Evolutionary conservation across 768 basidiomycete species (phyloP).

Genomic region (Flagelloscypha sp.): DNA sequence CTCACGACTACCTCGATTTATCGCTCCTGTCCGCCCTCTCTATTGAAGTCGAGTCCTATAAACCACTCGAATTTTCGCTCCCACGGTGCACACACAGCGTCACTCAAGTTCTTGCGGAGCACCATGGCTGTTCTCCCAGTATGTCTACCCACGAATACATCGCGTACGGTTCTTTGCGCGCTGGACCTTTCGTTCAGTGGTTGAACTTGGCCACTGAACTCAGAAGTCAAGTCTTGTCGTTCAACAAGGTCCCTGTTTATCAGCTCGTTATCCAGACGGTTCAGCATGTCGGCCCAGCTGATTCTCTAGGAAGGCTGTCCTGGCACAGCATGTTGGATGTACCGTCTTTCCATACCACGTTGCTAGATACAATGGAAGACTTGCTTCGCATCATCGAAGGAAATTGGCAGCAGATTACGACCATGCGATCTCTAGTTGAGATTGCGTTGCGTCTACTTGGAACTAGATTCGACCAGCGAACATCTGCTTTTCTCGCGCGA

Average conservation of each 20-base stretch:
- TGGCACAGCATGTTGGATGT: slow-evolving; percentile 34
- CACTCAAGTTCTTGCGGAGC: neutral
- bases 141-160: slow-evolving; percentile 30
- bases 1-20: too few relatives aligned
- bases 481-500: neutral
- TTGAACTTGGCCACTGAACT: slow-evolving; percentile 42
- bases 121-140: slow-evolving; percentile 1
- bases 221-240: slow-evolving; percentile 27
- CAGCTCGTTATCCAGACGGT: slow-evolving; percentile 34
- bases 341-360: slow-evolving; percentile 23
- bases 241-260: slow-evolving; percentile 32
- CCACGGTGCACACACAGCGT: slow-evolving; percentile 1
- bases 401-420: slow-evolving; percentile 32
- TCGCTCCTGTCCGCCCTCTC: too few relatives aligned
- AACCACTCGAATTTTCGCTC: too few relatives aligned
- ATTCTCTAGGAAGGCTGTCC: slow-evolving; percentile 8
- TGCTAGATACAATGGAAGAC: slow-evolving; percentile 28
- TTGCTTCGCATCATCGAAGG: slow-evolving; percentile 26
- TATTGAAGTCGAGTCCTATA: too few relatives aligned
- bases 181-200: slow-evolving; percentile 40
- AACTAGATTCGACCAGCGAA: too few relatives aligned
- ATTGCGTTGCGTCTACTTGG: neutral
- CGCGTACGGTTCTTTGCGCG: slow-evolving; percentile 36
- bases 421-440: slow-evolving; percentile 11
- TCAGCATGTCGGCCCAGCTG: slow-evolving; percentile 32